phyloP scores from a whole-genome alignment of 208 protist genomes.

The Herpetomonas tarakana region DNA sequence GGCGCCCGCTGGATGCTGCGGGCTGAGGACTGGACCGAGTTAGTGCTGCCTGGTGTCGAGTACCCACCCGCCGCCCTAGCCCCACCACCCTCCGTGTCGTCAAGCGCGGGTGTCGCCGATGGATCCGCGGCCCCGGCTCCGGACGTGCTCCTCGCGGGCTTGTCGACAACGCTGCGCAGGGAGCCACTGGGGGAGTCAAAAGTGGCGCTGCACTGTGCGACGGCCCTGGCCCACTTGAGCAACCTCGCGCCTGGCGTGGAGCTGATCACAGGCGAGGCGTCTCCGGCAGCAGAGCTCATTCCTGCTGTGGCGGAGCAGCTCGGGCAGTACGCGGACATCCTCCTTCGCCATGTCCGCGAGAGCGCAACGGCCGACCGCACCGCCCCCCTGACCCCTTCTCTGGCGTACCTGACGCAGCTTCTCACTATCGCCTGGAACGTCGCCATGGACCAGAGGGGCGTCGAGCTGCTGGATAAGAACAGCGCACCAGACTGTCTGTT shows the following conservation, averaged over 20 bases:
- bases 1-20: conserved; percentile 73
- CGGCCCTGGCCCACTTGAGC: conserved; percentile 28
- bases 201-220: conserved; percentile 17
- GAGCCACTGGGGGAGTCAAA: neutral
- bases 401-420: conserved; percentile 16
- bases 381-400: neutral
- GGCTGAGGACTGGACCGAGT: conserved; percentile 33
- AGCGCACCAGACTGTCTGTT: conserved; percentile 40
- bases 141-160: conserved; percentile 8
- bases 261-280: conserved; percentile 15
- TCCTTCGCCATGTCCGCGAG: neutral
- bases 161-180: conserved; percentile 16
- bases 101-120: conserved; percentile 8
- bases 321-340: neutral
- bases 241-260: conserved; percentile 31
- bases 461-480: conserved; percentile 35
- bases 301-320: conserved; percentile 8
- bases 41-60: conserved; percentile 26
- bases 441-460: conserved; percentile 40
- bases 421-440: conserved; percentile 57
- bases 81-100: conserved; percentile 6
- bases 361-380: neutral
- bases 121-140: conserved; percentile 6
- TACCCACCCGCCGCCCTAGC: conserved; percentile 1
- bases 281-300: conserved; percentile 1